These are phyloP conservation scores for Monosporascus cannonballus DNA, from an alignment of 2,329 filamentous ascomycete genomes.

Conservation along the genomic window DNA sequence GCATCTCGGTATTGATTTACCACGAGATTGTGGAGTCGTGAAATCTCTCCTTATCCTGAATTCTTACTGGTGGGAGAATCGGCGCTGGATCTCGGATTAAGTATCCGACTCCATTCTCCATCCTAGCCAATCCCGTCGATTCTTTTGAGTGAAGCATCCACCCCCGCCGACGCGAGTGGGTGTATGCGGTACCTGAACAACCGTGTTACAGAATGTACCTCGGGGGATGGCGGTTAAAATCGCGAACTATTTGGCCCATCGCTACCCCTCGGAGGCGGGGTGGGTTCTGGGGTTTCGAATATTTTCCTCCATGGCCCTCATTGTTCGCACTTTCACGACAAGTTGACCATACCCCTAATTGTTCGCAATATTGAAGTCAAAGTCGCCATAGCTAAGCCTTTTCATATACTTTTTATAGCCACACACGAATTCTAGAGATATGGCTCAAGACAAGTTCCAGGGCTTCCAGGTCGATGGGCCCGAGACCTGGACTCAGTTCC, in stretches of 20 bases:
- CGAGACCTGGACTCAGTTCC: conserved; percentile 52
- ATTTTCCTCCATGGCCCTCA: conserved; percentile 9
- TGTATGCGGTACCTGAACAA: not conserved
- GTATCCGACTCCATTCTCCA: conserved; percentile 1
- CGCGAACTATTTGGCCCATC: not conserved
- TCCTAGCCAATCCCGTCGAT: conserved; percentile 9
- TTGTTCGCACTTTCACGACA: not conserved
- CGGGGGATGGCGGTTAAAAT: not conserved
- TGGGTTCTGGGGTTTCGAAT: not conserved
- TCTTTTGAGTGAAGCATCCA: not conserved
- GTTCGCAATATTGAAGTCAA: not conserved
- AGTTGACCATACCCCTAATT: not conserved
- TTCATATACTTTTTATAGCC: not conserved
- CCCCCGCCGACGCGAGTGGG: not conserved
- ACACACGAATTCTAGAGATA: conserved; percentile 1
- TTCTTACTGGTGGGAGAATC: conserved; percentile 32
- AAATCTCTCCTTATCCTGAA: not conserved
- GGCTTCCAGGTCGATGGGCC: conserved; percentile 54
- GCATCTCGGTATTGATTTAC: not conserved
- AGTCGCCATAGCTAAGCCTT: not conserved
- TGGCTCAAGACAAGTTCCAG: conserved; percentile 43
- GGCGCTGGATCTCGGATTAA: conserved; percentile 19
- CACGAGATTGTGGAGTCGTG: not conserved
- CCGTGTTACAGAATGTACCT: not conserved
- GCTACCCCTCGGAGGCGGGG: conserved; percentile 3